Evolutionary conservation across 2,329 filamentous ascomycete genomes (phyloP).

Genomic region (Arthrobotrys entomopaga): DNA sequence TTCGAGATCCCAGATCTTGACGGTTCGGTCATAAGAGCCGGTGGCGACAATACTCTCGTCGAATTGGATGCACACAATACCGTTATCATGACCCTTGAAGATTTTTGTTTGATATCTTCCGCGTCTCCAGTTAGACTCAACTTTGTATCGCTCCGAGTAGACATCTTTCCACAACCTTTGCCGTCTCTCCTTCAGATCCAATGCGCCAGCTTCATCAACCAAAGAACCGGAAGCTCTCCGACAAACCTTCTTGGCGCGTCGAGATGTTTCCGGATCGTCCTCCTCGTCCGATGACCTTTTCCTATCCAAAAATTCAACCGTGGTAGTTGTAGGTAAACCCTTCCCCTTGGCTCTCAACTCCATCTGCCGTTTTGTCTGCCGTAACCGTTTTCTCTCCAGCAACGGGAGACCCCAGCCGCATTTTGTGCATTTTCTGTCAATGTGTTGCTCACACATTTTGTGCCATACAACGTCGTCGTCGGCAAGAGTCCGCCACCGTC

Average conservation of each 20-base stretch:
- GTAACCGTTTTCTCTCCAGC: conserved; percentile 85
- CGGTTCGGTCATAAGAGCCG: conserved; percentile 92
- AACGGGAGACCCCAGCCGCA: conserved; percentile 95
- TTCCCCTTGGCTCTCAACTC: conserved; percentile 74
- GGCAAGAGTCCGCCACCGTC: conserved; percentile 86
- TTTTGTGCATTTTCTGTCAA: conserved; percentile 90
- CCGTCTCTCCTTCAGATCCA: conserved; percentile 62
- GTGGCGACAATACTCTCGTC: conserved; percentile 92
- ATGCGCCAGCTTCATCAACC: conserved; percentile 63
- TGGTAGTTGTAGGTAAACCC: conserved; percentile 62
- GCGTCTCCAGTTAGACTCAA: conserved; percentile 97
- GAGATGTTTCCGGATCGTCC: conserved; percentile 60
- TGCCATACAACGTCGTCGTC: conserved; percentile 99
- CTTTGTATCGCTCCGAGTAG: conserved; percentile 93
- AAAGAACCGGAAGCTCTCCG: conserved; percentile 55
- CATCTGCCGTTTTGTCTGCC: conserved; percentile 86
- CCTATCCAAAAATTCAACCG: conserved; percentile 27
- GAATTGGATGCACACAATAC: conserved; percentile 75
- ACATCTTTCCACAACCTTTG: conserved; percentile 92
- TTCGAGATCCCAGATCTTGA: conserved; percentile 96
- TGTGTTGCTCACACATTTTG: conserved; percentile 97
- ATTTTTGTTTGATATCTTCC: conserved; percentile 85
- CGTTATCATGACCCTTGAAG: conserved; percentile 76
- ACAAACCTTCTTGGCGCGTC: conserved; percentile 52
- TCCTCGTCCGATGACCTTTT: conserved; percentile 60